Evolutionary conservation across 805 yeast species (phyloP), one percentile per base, ranked within the genome.

Genomic region (Sugiyamaella valdiviana): DNA sequence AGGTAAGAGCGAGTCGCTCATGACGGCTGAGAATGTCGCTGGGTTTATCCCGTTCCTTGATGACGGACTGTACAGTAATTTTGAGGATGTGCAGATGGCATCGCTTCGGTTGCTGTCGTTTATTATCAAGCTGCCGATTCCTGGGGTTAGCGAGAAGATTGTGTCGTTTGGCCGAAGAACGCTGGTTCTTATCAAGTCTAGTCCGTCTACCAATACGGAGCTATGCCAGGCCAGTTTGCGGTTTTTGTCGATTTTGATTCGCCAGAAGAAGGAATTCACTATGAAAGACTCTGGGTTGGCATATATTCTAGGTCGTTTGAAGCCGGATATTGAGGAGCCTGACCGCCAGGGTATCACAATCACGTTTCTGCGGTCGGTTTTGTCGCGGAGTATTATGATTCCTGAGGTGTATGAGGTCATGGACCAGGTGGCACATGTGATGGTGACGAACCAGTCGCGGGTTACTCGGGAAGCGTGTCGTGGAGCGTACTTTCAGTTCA

Each of bases 391-490:
- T 57, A 71, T 85, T 16, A 71, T 83, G 77, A 69, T 89, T 17
- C 89, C 98, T 0, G 98, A 93, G 61, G 76, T 93, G 1, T 93
- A 93, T 61, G 97, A 90, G 57, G 77, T 84, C 1, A 82, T 91
- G 83, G 95, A 86, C 50, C 75, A 74, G 43, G 82, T 91, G 2
- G 76, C 93, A 7, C 78, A 80, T 50, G 83, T 88, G 21, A 85
- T 93, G 95, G 82, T 93, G 22, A 90, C 95, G 1, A 87, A 85
- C 65, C 96, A 88, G 50, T 74, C 91, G 2, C 78, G 78, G 44
- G 88, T 83, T 59, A 85, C 88, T 46, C 75, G 98, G 50, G 90
- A 84, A 57, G 81, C 85, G 65, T 80, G 97, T 6, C 77, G 98
- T 65, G 78, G 86, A 54, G 80, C 85, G 1, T 93, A 80, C 62